These are phyloP conservation scores for Pythium graminicola DNA, from an alignment of 352 stramenopile genomes.

Conservation along the genomic window DNA sequence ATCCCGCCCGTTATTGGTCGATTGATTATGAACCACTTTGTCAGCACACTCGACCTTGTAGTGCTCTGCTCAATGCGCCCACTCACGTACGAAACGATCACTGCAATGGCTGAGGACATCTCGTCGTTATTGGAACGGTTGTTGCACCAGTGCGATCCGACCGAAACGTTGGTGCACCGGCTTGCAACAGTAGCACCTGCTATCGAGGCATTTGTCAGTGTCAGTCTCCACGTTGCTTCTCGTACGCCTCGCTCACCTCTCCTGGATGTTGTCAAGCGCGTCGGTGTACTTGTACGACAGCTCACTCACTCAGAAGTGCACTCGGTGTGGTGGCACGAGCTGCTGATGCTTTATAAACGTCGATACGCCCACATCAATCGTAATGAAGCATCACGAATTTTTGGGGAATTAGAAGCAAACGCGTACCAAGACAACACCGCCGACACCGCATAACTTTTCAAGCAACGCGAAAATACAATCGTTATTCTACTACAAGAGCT, in stretches of 20 bases:
- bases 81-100: not conserved
- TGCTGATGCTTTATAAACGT: conserved; percentile 1
- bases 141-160: not conserved
- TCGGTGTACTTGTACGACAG: not conserved
- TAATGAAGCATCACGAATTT: not conserved
- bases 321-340: not conserved
- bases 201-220: conserved; percentile 11
- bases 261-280: not conserved
- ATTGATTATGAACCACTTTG: conserved; percentile 7
- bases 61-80: not conserved
- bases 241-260: not conserved
- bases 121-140: not conserved
- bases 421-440: too few relatives aligned
- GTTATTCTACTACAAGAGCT: conserved; percentile 1
- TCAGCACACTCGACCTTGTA: conserved; percentile 1
- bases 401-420: not conserved
- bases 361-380: conserved; percentile 2
- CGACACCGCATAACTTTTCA: too few relatives aligned
- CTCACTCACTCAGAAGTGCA: not conserved
- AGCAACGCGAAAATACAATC: too few relatives aligned
- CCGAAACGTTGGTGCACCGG: not conserved
- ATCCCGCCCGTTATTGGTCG: not conserved
- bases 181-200: conserved; percentile 2
- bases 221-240: not conserved
- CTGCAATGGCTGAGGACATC: conserved; percentile 9